A percentile compares a stretch with the other conserved stretches of the same genome.
Evolutionary conservation across 129 eudicot species (phyloP).

Genomic region (Gnaphalium uliginosum): DNA sequence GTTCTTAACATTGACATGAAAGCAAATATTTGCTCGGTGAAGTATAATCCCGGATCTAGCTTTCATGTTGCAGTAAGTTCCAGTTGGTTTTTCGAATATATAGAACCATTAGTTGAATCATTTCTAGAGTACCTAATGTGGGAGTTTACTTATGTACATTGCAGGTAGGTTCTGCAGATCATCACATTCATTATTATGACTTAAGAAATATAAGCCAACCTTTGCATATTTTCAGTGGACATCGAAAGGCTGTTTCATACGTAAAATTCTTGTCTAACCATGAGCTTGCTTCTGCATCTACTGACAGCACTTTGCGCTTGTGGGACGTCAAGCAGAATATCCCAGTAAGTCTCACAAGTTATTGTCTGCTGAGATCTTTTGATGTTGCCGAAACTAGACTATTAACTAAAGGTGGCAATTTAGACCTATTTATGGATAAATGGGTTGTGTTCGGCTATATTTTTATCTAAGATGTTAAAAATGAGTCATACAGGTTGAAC

Average conservation of each 20-base stretch:
- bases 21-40: slow-evolving; percentile 94
- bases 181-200: slow-evolving; percentile 90
- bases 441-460: neutral
- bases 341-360: slow-evolving; percentile 55
- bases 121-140: neutral
- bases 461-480: neutral
- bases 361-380: neutral
- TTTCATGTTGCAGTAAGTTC: slow-evolving; percentile 73
- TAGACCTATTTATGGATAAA: neutral
- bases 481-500: neutral
- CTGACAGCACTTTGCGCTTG: slow-evolving; percentile 89
- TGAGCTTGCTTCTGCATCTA: slow-evolving; percentile 98
- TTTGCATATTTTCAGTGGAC: slow-evolving; percentile 71
- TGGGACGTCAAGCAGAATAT: slow-evolving; percentile 87
- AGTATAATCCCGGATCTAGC: slow-evolving; percentile 97
- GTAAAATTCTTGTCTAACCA: slow-evolving; percentile 78
- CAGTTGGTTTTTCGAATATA: neutral
- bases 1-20: slow-evolving; percentile 94
- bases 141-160: slow-evolving; percentile 15
- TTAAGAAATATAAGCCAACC: slow-evolving; percentile 86
- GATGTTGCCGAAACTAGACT: neutral
- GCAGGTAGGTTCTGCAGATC: slow-evolving; percentile 98
- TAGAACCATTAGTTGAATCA: neutral
- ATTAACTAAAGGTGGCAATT: neutral
- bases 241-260: slow-evolving; percentile 90